phyloP scores from a whole-genome alignment of 2,329 filamentous ascomycete genomes.

The Calonectria hongkongensis region DNA sequence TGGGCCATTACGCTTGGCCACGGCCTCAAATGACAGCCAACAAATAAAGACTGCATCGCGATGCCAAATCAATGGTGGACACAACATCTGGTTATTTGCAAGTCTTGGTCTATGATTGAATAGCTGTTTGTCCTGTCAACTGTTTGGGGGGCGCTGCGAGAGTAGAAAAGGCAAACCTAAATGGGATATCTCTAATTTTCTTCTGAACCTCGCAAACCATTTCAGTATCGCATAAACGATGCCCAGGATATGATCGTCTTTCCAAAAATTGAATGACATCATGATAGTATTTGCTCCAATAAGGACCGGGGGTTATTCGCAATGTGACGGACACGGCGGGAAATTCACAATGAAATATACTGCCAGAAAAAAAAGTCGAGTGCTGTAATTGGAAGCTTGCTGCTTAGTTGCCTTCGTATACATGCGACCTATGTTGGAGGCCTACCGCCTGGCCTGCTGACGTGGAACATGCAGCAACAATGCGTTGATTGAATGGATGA shows the following conservation, averaged over 20 bases:
- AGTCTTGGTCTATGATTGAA: not conserved
- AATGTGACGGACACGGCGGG: not conserved
- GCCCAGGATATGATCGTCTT: no score
- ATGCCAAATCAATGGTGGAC: not conserved
- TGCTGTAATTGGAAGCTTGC: not conserved
- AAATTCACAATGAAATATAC: not conserved
- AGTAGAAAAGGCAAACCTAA: no score
- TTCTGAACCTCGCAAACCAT: no score
- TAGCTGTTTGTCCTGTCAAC: no score
- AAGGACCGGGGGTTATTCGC: no score
- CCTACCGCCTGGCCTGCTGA: not conserved
- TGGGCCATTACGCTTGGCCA: not conserved
- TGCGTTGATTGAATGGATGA: not conserved
- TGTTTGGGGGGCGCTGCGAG: no score
- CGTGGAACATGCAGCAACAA: not conserved
- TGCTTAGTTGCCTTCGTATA: not conserved
- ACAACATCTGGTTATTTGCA: not conserved
- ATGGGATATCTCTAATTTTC: no score
- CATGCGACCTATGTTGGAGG: slow-evolving; percentile 4
- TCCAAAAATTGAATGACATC: not conserved
- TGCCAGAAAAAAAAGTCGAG: no score
- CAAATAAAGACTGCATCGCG: not conserved
- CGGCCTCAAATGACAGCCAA: slow-evolving; percentile 4
- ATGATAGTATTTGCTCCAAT: not conserved
- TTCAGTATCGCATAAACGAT: no score